Evolutionary conservation across 176 grass and related monocot species (phyloP).

Genomic region (Triticum dicoccoides): DNA sequence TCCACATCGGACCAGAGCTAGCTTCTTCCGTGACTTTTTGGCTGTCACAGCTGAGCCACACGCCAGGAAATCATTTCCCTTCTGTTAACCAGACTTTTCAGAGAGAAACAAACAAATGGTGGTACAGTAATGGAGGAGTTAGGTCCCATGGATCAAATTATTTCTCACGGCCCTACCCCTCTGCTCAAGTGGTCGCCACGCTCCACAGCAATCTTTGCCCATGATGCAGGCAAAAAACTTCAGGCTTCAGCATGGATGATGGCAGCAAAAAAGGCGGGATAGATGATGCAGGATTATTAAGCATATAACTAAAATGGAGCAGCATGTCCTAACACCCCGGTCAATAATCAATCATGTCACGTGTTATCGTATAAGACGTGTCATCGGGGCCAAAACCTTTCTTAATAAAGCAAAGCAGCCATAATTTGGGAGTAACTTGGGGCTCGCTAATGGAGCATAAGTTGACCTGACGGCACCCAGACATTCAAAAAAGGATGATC

Average conservation of each 20-base stretch:
- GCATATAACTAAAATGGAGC: constrained; percentile 1
- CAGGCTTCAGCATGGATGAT: not conserved
- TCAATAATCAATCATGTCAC: constrained; percentile 6
- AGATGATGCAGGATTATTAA: not conserved
- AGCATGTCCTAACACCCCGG: constrained; percentile 30
- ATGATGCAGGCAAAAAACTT: not conserved
- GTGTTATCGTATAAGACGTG: not conserved
- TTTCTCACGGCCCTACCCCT: constrained; percentile 5
- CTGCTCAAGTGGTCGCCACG: constrained; percentile 26
- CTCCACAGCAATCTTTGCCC: not conserved
- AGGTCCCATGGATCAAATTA: constrained; percentile 21
- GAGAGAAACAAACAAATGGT: not conserved
- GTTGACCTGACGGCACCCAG: constrained; percentile 23
- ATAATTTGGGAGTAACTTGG: not conserved
- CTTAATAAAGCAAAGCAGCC: constrained; percentile 36
- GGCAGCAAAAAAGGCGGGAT: not conserved
- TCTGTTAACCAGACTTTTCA: not conserved
- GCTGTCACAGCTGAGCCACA: not conserved
- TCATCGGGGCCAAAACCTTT: not conserved
- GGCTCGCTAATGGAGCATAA: not conserved
- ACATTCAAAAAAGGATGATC: constrained; percentile 26
- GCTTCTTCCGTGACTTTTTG: constrained; percentile 35
- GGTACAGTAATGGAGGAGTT: constrained; percentile 53
- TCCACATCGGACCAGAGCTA: constrained; percentile 41
- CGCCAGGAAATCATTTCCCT: constrained; percentile 20